Conservation (phyloP, 345 rosid species). For the Pugionium dolabratum region DNA sequence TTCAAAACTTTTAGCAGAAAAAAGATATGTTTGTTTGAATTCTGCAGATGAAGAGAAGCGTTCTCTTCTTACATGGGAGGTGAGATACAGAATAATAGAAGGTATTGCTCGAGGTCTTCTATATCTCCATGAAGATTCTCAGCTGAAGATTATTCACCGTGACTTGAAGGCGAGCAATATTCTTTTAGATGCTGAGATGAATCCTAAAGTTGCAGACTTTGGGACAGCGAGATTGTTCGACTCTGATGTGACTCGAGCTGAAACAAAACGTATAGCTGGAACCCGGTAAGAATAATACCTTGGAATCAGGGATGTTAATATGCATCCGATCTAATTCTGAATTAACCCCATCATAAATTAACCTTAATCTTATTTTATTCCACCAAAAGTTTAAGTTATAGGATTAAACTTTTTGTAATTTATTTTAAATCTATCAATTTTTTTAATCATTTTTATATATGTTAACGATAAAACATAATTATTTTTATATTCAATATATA, state of each 20-base stretch:
- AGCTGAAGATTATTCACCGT: conserved; percentile 30
- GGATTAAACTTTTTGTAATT: too few species aligned
- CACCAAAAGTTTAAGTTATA: too few species aligned
- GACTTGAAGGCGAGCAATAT: conserved; percentile 41
- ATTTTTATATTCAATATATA: too few species aligned
- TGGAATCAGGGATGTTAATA: too few species aligned
- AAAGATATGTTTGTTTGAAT: not conserved
- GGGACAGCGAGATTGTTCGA: conserved; percentile 40
- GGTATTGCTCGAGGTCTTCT: conserved; percentile 39
- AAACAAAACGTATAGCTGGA: conserved; percentile 38
- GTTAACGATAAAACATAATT: too few species aligned
- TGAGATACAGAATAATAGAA: conserved; percentile 31
- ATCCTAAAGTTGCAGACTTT: conserved; percentile 43
- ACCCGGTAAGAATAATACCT: conserved; percentile 32
- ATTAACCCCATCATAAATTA: too few species aligned
- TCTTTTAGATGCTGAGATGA: conserved; percentile 33
- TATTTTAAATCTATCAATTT: too few species aligned
- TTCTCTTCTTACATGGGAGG: conserved; percentile 27
- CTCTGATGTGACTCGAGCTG: conserved; percentile 29
- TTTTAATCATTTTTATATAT: too few species aligned
- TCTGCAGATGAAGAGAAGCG: conserved; percentile 32
- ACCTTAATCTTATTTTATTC: too few species aligned
- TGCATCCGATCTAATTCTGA: too few species aligned
- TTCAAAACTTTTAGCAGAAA: too few species aligned
- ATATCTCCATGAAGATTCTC: conserved; percentile 42